Evolutionary conservation across 2,329 filamentous ascomycete species (phyloP), one percentile per base, ranked within the genome.

Genomic region (Colletotrichum scovillei): DNA sequence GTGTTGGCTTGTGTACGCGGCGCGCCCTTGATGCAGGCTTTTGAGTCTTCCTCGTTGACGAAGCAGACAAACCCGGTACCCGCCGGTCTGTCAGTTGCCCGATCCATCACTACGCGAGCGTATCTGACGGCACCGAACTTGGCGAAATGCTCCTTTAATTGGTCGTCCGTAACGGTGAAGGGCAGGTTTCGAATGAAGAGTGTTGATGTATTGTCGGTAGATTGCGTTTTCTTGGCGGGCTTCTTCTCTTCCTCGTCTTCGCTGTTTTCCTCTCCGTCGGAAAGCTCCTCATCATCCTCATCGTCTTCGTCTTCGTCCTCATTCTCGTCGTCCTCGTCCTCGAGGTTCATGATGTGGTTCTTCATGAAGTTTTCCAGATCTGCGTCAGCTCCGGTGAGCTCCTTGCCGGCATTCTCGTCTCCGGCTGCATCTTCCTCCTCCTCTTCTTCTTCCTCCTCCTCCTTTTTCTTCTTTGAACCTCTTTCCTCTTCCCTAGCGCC

Each of bases 21-120:
- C 1, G 95, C 94, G 16, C 87, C 88, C 76, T 91, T 92, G 74
- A 98, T 86, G 80, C 97, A 98, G 24, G 87, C 82, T 79, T 92
- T 91, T 76, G 92, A 94, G 79, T 98, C 94, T 24, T 93, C 90
- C 49, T 87, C 85, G 63, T 93, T 92, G 83, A 92, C 92, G 84
- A 99, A 99, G 84, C 95, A 97, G 35, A 98, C 96, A 79, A 99
- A 99, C 4, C 93, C 97, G 38, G 96, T 98, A 30, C 97, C 97
- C 60, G 94, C 94, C 2, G 97, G 94, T 64, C 94, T 92, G 77
- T 95, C 95, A 0, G 95, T 98, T 28, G 91, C 90, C 59, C 89
- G 92, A 80, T 99, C 96, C 80, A 97, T 90, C 49, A 99, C 97
- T 11, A 98, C 92, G 76, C 97, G 90, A 5, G 96, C 97, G 81